A percentile compares a stretch with the other conserved stretches of the same genome.
Conservation (phyloP, 345 rosid genomes). For the Salix brachista region DNA sequence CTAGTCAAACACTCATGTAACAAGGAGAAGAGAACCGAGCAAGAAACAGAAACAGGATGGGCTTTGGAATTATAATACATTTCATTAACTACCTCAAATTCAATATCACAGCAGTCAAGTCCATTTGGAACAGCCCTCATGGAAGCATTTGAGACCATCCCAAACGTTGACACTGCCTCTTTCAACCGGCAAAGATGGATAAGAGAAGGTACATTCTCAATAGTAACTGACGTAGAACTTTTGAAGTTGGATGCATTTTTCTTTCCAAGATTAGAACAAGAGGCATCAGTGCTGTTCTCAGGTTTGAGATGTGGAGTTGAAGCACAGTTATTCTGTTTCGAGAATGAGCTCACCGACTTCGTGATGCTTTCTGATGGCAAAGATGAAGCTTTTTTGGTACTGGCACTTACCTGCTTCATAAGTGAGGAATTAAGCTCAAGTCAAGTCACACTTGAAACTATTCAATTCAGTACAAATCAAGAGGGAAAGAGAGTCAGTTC, state of each 20-base stretch:
- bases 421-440: not conserved
- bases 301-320: not conserved
- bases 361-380: not conserved
- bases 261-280: not conserved
- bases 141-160: conserved; percentile 16
- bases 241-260: conserved; percentile 1
- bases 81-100: conserved; percentile 24
- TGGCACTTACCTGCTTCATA: conserved; percentile 3
- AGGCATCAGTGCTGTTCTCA: conserved; percentile 2
- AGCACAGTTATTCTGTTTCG: not conserved
- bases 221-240: conserved; percentile 15
- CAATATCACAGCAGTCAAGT: conserved; percentile 25
- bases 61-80: not conserved
- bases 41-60: not conserved
- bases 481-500: not conserved
- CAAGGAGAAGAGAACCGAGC: not conserved
- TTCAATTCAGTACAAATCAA: not conserved
- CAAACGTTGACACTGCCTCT: conserved; percentile 14
- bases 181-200: conserved; percentile 11
- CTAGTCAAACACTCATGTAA: too few relatives aligned
- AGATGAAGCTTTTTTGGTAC: conserved; percentile 6
- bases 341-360: not conserved
- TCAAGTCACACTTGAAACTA: conserved; percentile 4
- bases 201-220: conserved; percentile 19
- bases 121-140: conserved; percentile 16